Evolutionary conservation across 805 yeast genomes (phyloP), one percentile per base, ranked within the genome.

Genomic region (Soucietia sequanensis): DNA sequence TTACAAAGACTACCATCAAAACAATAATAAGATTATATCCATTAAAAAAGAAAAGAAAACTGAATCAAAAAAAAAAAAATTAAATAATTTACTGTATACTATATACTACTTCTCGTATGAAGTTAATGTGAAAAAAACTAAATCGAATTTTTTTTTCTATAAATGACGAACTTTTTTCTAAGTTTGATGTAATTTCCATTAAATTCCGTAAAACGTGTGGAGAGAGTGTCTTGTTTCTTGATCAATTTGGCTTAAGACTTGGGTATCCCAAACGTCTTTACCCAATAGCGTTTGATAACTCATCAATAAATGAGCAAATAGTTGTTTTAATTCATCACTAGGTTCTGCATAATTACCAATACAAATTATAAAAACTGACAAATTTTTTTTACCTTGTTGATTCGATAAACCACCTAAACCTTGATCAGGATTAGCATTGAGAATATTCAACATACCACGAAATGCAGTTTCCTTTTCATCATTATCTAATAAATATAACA

Each of bases 401-500:
- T 67, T 75, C 21, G 62, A 56, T 31, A 67, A 55, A 2, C 68
- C 70, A 0, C 76, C 72, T 30, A 86, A 62, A 0, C 80, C 84
- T 20, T 52, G 55, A 22, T 73, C 70, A 2, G 95, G 95, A 50
- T 83, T 81, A n/a, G 61, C 55, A 23, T 71, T 69, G 12, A 91
- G 66, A 20, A 80, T 74, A 37, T 75, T 76, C 53, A 89, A 72
- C 79, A 93, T 84, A 3, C 99, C 99, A 47, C 72, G 72, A 54
- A 84, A 87, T 2, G 95, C 83, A 8, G 89, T 74, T 43, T 86
- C 95, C 61, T 93, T 93, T 58, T 93, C 99, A 34, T 81, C 84
- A 38, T 89, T 81, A 45, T 86, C 93, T 27, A 78, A 81, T 35
- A 88, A 66, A 42, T 75, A 75, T 47, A 73, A 58, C 70, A 87